Base-by-base conservation (phyloP, 1,139 yeast genomes). In the Blastobotrys aristatus region DNA sequence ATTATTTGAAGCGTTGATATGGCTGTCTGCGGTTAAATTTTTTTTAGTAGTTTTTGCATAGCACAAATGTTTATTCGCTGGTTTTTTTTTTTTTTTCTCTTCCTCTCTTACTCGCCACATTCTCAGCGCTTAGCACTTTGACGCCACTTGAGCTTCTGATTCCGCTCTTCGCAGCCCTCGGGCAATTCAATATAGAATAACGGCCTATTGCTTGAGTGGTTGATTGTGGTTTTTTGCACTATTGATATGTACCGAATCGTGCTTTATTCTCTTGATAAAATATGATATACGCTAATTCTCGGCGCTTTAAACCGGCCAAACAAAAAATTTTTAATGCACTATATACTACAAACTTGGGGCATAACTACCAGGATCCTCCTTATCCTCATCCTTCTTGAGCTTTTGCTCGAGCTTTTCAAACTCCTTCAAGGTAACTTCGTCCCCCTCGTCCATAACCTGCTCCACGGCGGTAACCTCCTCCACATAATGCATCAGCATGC, bases 401-500 rank as follows among this genome's bases (percentile, higher is more conserved):
- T 63, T 60, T 49, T 60, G 52, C 58, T 80, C 86, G 39, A 81
- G 73, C 66, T 83, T 82, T 58, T 82, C 86, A 62, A 85, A 85
- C 63, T 84, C 89, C 51, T 76, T 75, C 48, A 83, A 63, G 0
- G 88, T 84, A 36, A 73, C 69, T 60, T 72, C 75, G 54, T 79
- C 84, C 52, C 76, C 82, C n/a, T 77, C 77, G 50, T 77, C 82
- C 46, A 77, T 60, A 1, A 83, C 80, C 55, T 85, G 89, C 62
- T 76, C 80, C 8, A 86, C 92, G 49, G 82, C 84, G 47, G 76
- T 74, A 32, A 86, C 95, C 61, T 85, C 95, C 55, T 86, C 94
- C 30, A 86, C 82, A 59, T 86, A 86, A 64, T 86, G 89, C 73
- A 77, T 84, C 64, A 86, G 73, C 95, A 86, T 86, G 43, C 83